Conservation (phyloP, 2,329 filamentous ascomycete species). For the Paraphoma chrysanthemicola region DNA sequence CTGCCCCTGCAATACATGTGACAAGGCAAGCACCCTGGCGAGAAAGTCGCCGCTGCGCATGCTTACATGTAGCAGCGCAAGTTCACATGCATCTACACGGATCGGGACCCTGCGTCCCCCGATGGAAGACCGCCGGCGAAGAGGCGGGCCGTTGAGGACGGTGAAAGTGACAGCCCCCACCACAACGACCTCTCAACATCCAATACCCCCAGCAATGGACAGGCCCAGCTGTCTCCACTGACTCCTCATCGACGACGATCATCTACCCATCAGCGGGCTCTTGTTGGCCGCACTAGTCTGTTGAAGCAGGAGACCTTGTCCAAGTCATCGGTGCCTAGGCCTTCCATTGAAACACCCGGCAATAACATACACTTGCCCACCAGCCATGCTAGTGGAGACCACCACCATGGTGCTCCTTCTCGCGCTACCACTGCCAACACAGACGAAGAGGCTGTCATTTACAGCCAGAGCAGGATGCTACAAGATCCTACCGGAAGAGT, state of each 20-base stretch:
- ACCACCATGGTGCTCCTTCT: conserved; percentile 32
- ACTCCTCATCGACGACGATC: conserved; percentile 21
- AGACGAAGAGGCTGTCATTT: conserved; percentile 64
- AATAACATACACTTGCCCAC: conserved; percentile 31
- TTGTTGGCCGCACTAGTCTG: conserved; percentile 1
- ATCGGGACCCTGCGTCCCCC: conserved; percentile 44
- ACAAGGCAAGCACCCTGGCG: conserved; percentile 52
- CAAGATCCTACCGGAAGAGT: conserved; percentile 65
- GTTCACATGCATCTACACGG: conserved; percentile 48
- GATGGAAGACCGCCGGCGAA: conserved; percentile 49
- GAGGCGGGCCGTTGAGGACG: conserved; percentile 31
- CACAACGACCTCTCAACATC: conserved; percentile 26
- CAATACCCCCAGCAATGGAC: conserved; percentile 32
- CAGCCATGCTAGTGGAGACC: conserved; percentile 26
- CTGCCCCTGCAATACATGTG: conserved; percentile 65
- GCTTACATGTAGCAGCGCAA: conserved; percentile 45
- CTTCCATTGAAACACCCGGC: conserved; percentile 32
- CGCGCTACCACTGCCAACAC: conserved; percentile 46
- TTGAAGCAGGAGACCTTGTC: conserved; percentile 29
- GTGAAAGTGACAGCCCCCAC: conserved; percentile 20
- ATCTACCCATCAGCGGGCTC: conserved; percentile 17
- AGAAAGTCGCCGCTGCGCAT: not conserved
- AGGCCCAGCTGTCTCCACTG: conserved; percentile 25
- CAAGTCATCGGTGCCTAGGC: conserved; percentile 23
- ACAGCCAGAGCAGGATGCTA: conserved; percentile 64